A percentile compares a stretch with the other conserved stretches of the same genome.
Evolutionary conservation across 257 asterid species (phyloP).

Genomic region (Capsicum chinense): DNA sequence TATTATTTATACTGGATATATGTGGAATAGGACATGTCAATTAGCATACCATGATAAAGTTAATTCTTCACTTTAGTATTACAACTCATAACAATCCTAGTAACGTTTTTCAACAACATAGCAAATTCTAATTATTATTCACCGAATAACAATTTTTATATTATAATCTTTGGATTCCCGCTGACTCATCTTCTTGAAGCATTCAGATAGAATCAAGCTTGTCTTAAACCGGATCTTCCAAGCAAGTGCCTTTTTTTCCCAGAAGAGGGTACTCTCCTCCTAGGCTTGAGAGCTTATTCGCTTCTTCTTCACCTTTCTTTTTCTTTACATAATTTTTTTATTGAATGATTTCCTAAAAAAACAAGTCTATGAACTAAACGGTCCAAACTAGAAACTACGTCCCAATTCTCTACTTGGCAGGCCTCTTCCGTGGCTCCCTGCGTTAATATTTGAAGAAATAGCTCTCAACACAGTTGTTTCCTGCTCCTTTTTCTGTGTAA

Average conservation of each 20-base stretch:
- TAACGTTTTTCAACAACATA: not conserved
- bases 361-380: conserved; percentile 3
- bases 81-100: conserved; percentile 4
- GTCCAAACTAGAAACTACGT: conserved; percentile 18
- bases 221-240: not conserved
- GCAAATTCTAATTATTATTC: not conserved
- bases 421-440: conserved; percentile 2
- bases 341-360: not conserved
- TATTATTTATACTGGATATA: not conserved
- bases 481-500: not conserved
- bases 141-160: not conserved
- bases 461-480: conserved; percentile 14
- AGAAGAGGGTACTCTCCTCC: not conserved
- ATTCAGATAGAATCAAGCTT: not conserved
- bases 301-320: conserved; percentile 10
- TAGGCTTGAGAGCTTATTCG: not conserved
- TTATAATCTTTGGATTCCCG: not conserved
- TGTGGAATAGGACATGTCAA: not conserved
- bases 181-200: not conserved
- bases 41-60: not conserved
- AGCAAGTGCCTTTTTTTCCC: conserved; percentile 2
- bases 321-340: not conserved
- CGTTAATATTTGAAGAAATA: not conserved
- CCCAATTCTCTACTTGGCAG: not conserved
- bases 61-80: not conserved